Percentiles rank a stretch among this genome's conserved stretches.
Conservation (phyloP, 176 grass and related monocot genomes). For the Musa acuminata region DNA sequence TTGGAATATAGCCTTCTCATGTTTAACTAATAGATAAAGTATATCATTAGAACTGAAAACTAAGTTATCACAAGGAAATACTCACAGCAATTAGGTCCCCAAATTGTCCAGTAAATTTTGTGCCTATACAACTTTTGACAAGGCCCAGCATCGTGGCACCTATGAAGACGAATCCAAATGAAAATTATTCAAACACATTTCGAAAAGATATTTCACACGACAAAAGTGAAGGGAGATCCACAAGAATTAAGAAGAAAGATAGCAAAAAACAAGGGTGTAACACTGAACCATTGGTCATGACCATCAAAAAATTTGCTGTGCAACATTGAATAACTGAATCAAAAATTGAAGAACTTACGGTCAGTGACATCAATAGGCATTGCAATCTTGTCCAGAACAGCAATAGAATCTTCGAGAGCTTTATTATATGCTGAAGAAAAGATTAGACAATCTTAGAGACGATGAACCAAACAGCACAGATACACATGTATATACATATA, state of each 20-base stretch:
- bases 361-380: slow-evolving; percentile 79
- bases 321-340: not conserved
- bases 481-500: slow-evolving; percentile 9
- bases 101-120: slow-evolving; percentile 98
- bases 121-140: slow-evolving; percentile 93
- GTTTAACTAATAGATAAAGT: not conserved
- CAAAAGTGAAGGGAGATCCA: no score
- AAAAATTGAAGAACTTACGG: slow-evolving; percentile 55
- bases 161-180: slow-evolving; percentile 20
- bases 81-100: slow-evolving; percentile 95
- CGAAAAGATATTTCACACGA: not conserved
- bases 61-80: slow-evolving; percentile 3
- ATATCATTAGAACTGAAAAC: not conserved
- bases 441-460: slow-evolving; percentile 6
- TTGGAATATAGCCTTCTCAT: not conserved
- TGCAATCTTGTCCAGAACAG: slow-evolving; percentile 88
- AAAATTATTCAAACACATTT: slow-evolving; percentile 1
- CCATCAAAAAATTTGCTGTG: not conserved
- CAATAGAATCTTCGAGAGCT: slow-evolving; percentile 79
- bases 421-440: slow-evolving; percentile 52
- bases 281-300: not conserved
- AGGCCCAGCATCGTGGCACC: slow-evolving; percentile 52
- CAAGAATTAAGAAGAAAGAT: not conserved
- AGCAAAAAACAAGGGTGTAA: not conserved
- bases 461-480: slow-evolving; percentile 14